These are phyloP conservation scores for Apocynum venetum DNA, from an alignment of 257 asterid species.

Conservation along the genomic window DNA sequence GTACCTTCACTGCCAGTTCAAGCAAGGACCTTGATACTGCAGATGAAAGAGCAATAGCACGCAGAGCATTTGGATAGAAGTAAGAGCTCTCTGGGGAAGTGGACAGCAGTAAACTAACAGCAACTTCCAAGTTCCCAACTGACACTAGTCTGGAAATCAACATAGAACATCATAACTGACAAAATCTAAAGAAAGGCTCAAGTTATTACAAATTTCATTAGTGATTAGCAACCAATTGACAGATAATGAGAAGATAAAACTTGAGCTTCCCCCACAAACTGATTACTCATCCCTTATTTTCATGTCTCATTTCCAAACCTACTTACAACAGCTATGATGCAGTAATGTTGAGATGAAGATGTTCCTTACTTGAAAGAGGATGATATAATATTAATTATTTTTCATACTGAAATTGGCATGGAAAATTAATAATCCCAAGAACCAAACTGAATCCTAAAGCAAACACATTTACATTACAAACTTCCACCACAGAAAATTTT, in stretches of 20 bases:
- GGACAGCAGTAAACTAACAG: constrained; percentile 91
- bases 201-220: too few relatives aligned
- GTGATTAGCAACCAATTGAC: neutral
- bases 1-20: constrained; percentile 97
- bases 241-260: neutral
- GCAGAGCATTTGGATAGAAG: constrained; percentile 91
- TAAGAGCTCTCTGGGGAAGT: constrained; percentile 96
- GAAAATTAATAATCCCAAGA: neutral
- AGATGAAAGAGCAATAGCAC: constrained; percentile 97
- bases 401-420: neutral
- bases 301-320: neutral
- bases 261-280: neutral
- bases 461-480: neutral
- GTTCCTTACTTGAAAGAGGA: neutral
- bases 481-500: constrained; percentile 1
- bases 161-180: constrained; percentile 9
- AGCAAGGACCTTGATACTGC: constrained; percentile 92
- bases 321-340: neutral
- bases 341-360: neutral
- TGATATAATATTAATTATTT: neutral
- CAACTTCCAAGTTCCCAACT: constrained; percentile 94
- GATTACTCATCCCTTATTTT: neutral
- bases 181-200: neutral
- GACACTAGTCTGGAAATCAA: constrained; percentile 72
- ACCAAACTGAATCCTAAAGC: neutral